Conservation (phyloP, 192 early-diverging fungal species). For the Coemansia sp. region DNA sequence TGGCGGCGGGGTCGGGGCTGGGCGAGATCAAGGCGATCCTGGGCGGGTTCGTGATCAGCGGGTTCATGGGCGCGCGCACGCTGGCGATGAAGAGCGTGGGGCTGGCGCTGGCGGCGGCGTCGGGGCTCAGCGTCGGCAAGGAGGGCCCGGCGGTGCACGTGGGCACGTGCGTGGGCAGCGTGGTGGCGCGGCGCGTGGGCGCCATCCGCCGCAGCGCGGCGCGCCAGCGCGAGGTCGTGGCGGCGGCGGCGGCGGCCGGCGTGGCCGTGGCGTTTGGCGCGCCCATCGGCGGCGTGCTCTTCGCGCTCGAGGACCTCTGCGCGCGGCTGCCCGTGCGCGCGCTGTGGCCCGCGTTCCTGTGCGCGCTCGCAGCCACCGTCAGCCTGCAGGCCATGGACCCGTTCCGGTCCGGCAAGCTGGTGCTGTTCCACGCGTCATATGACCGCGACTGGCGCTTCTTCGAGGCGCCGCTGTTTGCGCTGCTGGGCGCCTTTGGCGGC, state of each 20-base stretch:
- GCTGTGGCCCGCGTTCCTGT: constrained; percentile 96
- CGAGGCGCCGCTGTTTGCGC: constrained; percentile 75
- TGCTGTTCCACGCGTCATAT: constrained; percentile 92
- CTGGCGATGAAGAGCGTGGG: constrained; percentile 76
- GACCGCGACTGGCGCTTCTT: constrained; percentile 94
- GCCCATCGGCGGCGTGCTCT: constrained; percentile 68
- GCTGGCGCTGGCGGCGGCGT: constrained; percentile 70
- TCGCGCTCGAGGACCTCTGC: constrained; percentile 85
- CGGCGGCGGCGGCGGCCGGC: constrained; percentile 68
- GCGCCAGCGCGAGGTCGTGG: constrained; percentile 65
- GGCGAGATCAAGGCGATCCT: constrained; percentile 86
- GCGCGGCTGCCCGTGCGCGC: constrained; percentile 91
- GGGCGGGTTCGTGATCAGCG: constrained; percentile 88
- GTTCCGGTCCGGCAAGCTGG: constrained; percentile 92
- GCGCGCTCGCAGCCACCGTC: constrained; percentile 91
- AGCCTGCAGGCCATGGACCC: constrained; percentile 90
- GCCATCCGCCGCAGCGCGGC: constrained; percentile 80
- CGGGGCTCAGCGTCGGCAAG: constrained; percentile 84
- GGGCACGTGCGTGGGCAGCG: constrained; percentile 83
- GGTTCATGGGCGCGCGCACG: constrained; percentile 89
- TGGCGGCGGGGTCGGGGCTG: constrained; percentile 93
- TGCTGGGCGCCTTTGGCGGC: constrained; percentile 81
- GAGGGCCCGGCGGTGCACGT: constrained; percentile 96
- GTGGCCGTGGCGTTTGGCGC: constrained; percentile 76
- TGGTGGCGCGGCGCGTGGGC: constrained; percentile 72